phyloP scores from a whole-genome alignment of 495 filamentous ascomycete genomes.

The Penicillium bialowiezense region DNA sequence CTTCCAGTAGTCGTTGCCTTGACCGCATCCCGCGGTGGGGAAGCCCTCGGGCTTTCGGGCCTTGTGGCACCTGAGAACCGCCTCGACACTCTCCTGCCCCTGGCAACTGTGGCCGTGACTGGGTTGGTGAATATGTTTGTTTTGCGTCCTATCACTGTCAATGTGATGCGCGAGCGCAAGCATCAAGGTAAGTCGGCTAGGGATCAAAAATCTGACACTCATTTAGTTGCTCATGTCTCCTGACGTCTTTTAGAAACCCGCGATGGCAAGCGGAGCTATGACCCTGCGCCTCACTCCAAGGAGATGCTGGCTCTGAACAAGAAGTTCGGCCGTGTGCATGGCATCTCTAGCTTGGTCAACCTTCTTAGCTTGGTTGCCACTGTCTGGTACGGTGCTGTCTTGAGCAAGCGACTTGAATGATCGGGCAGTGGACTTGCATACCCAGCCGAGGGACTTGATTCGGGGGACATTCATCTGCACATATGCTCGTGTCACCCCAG shows the following conservation, averaged over 20 bases:
- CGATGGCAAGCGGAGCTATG: conserved; percentile 82
- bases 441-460: not conserved
- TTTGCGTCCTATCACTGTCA: conserved; percentile 68
- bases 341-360: conserved; percentile 72
- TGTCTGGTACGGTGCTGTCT: conserved; percentile 67
- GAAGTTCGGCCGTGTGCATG: conserved; percentile 75
- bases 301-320: conserved; percentile 82
- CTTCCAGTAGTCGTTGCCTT: conserved; percentile 71
- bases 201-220: not conserved
- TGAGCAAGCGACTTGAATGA: conserved; percentile 57
- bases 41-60: conserved; percentile 47
- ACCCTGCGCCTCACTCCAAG: conserved; percentile 67
- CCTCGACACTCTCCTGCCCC: conserved; percentile 58
- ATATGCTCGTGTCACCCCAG: no score
- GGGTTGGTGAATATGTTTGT: conserved; percentile 64
- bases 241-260: conserved; percentile 52
- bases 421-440: not conserved
- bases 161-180: conserved; percentile 70
- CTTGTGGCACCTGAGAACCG: conserved; percentile 54
- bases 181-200: conserved; percentile 58
- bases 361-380: conserved; percentile 63
- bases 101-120: conserved; percentile 61
- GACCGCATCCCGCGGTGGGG: conserved; percentile 64
- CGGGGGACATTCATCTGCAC: not conserved
- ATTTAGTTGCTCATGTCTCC: not conserved